These are phyloP conservation scores for Hyparrhenia diplandra DNA, from an alignment of 176 grass and related monocot species.

Conservation along the genomic window DNA sequence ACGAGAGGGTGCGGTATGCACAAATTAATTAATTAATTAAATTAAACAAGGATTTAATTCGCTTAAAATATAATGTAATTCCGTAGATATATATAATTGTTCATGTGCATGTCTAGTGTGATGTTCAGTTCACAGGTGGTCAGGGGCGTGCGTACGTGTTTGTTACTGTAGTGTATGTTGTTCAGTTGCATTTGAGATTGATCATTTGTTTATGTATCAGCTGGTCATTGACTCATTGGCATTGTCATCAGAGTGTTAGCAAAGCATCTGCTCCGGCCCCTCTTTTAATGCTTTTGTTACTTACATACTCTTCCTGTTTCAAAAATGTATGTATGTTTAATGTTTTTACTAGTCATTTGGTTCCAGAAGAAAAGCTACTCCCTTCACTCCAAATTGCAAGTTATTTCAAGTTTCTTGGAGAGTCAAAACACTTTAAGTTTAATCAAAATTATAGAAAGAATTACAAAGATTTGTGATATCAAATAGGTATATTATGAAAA, in stretches of 20 bases:
- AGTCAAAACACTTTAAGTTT: too few species aligned
- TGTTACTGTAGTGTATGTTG: neutral
- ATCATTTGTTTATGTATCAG: constrained; percentile 16
- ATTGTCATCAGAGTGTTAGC: neutral
- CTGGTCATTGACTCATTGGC: constrained; percentile 5
- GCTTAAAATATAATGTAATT: neutral
- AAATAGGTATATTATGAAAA: too few species aligned
- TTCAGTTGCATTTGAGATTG: constrained; percentile 14
- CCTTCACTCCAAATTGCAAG: too few species aligned
- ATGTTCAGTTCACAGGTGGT: neutral
- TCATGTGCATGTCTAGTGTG: constrained; percentile 12
- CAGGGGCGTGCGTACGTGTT: neutral
- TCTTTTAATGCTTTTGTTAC: neutral
- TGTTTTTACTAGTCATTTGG: too few species aligned
- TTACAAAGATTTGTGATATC: too few species aligned
- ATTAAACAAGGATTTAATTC: neutral
- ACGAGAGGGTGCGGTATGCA: neutral
- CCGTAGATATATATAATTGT: constrained; percentile 5
- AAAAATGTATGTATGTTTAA: too few species aligned
- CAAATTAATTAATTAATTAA: too few species aligned
- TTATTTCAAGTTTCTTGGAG: too few species aligned
- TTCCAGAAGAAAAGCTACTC: too few species aligned
- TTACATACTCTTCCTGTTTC: too few species aligned
- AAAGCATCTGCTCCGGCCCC: neutral
- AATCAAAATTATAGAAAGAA: too few species aligned